Base-by-base conservation (phyloP, 257 asterid species). In the Solanum pinnatisectum region DNA sequence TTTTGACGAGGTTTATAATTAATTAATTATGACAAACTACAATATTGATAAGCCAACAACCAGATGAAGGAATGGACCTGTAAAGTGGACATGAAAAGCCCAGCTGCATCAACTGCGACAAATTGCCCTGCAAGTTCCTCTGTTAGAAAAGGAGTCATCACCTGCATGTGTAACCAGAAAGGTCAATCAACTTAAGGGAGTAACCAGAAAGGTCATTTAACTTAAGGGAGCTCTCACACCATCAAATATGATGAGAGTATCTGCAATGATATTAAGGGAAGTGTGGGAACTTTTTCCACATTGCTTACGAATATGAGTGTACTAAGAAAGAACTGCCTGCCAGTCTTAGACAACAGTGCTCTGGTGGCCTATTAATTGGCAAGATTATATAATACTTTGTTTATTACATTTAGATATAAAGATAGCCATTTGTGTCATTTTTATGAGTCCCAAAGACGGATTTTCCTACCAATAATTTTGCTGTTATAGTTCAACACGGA, bases 81-180 rank as follows among this genome's bases (percentile, higher is more conserved):
- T 91, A 96, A 90, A 89, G 99, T 96, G 39, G 99, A 96, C 90
- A 90, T 92, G 93, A 96, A 94, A 68, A 96, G 93, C 52, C 94
- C 99, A 23, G 83, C 88, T 83, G 98, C 98, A 91, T 96, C 98
- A 7, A 96, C 98, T 56, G 97, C 95, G 23, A 96, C 99, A 86
- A 91, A 94, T 90, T 95, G 96, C 84, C 98, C 98, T 23, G 98
- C 99, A 71, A 96, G 98, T 90, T 96, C 94, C 68, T 95, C 96
- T 22, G 98, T 96, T 90, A 96, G 98, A 65, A 90, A 93, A 72
- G 99, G 99, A 81, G 99, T 96, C 98, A 95, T 93, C 73, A 96
- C 93, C 99, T 95, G 97, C 87, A 70, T 2, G 40, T 3, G 5
- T 79, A 79, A 44, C 65, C 39, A 27, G 84, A 27, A 78, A 78